These are phyloP conservation scores for Pterocarpus macrocarpus DNA, from an alignment of 306 rosid genomes.

Conservation along the genomic window DNA sequence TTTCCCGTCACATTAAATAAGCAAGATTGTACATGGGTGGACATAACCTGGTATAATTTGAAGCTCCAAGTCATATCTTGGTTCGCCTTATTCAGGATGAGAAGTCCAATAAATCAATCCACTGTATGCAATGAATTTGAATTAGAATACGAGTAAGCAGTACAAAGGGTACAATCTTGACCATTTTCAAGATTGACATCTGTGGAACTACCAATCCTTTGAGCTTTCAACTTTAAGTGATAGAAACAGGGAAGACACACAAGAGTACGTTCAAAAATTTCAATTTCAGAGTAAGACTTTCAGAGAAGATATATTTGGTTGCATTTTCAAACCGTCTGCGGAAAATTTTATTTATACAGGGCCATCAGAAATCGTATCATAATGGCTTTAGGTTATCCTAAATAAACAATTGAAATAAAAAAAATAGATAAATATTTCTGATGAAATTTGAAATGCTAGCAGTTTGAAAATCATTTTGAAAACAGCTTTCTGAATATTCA, in stretches of 20 bases:
- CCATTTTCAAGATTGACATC: constrained; percentile 12
- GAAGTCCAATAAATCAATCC: constrained; percentile 96
- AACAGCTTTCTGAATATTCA: constrained; percentile 1
- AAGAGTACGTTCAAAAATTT: constrained; percentile 26
- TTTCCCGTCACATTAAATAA: constrained; percentile 45
- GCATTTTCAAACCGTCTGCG: constrained; percentile 6
- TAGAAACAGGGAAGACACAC: constrained; percentile 1
- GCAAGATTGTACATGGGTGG: constrained; percentile 50
- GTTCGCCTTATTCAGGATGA: constrained; percentile 79
- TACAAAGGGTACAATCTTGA: not conserved
- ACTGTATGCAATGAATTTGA: constrained; percentile 55
- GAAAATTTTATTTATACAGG: not conserved
- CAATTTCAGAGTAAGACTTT: constrained; percentile 17
- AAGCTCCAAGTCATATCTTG: constrained; percentile 44
- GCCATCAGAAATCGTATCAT: constrained; percentile 5
- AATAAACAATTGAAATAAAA: not conserved
- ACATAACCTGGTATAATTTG: constrained; percentile 47
- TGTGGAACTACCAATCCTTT: not conserved
- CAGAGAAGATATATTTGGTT: constrained; percentile 12
- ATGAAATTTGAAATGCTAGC: constrained; percentile 27
- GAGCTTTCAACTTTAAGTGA: constrained; percentile 8
- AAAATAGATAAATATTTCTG: not conserved
- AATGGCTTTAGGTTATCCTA: constrained; percentile 13
- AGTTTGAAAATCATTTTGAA: constrained; percentile 36
- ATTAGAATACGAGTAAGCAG: constrained; percentile 30